Base-by-base conservation (phyloP, 371 early-diverging fungal genomes). In the Nematocida sp. region DNA sequence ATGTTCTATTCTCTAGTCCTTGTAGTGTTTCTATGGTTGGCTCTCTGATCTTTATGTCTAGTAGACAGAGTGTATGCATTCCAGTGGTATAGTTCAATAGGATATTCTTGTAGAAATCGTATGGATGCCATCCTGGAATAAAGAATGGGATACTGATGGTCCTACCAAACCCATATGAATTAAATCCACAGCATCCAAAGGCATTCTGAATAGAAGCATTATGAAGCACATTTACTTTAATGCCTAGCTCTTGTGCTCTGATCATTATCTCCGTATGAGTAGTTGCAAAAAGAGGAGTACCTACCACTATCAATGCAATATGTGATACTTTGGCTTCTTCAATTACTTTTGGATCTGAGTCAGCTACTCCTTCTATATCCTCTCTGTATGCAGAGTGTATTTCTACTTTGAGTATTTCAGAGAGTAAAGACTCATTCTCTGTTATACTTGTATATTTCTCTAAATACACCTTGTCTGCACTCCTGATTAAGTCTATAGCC, bases 201-300 rank as follows among this genome's bases (percentile, higher is more conserved):
- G 95, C 96, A 82, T 94, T 96, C 90, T 95, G 90, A 80, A 99
- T 95, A 27, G 94, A 94, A 31, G 96, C 92, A 81, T 99, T 99
- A 84, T 96, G 97, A 60, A 96, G 90, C 21, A 89, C 86, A 53
- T 88, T 85, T 31, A 92, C 90, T 13, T 87, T 86, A 76, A 96
- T 90, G 32, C 81, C 79, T 49, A 87, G 85, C 78, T 95, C 91
- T 76, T 88, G 87, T 5, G 95, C 96, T 29, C 96, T 90, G 63
- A 94, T 85, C 15, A 94, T 88, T 21, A 99, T 86, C 81, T 96
- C 99, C 1, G 93, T 90, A 82, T 99, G 99, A 0, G 99, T 99
- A 2, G 99, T 99, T 17, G 99, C 99, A 40, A 94, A 90, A 74
- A 65, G 52, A 2, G 99, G 97, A 82, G 96, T 95, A 46, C 99